A percentile compares a stretch with the other conserved stretches of the same genome.
These are phyloP conservation scores for Pyrenophora graminea DNA, from an alignment of 2,329 filamentous ascomycete species.

Conservation along the genomic window DNA sequence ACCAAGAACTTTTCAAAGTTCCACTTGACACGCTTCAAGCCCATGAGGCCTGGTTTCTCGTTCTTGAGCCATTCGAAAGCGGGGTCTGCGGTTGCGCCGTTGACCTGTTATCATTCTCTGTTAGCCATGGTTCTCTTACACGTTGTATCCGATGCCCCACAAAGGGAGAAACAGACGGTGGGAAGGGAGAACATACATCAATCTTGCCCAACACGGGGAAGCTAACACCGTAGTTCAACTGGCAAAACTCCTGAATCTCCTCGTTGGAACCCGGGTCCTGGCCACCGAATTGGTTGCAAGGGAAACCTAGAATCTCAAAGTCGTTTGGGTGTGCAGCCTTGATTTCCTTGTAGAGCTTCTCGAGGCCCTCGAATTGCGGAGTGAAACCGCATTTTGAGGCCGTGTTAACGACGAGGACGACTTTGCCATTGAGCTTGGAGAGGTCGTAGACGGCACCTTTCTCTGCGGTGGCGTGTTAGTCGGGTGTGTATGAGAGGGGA, in stretches of 20 bases:
- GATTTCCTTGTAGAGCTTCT: constrained; percentile 83
- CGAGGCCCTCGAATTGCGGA: constrained; percentile 87
- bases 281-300: constrained; percentile 94
- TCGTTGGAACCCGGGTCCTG: constrained; percentile 81
- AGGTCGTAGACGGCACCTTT: constrained; percentile 74
- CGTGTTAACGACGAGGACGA: constrained; percentile 95
- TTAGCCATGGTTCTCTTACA: too few relatives aligned
- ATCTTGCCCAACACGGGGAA: constrained; percentile 93
- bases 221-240: constrained; percentile 88
- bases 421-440: constrained; percentile 79
- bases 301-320: constrained; percentile 91
- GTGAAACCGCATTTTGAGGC: constrained; percentile 99
- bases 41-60: constrained; percentile 78
- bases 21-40: constrained; percentile 94
- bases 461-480: constrained; percentile 55
- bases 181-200: constrained; percentile 61
- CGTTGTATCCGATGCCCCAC: too few relatives aligned
- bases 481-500: background rate
- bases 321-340: constrained; percentile 71
- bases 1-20: constrained; percentile 99
- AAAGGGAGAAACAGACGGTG: constrained; percentile 3
- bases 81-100: constrained; percentile 79
- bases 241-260: constrained; percentile 73
- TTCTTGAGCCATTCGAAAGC: constrained; percentile 76
- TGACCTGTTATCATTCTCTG: constrained; percentile 47